Base-by-base conservation (phyloP, 225 moss, liverwort and hornwort species). In the Physcomitrellopsis africana region DNA sequence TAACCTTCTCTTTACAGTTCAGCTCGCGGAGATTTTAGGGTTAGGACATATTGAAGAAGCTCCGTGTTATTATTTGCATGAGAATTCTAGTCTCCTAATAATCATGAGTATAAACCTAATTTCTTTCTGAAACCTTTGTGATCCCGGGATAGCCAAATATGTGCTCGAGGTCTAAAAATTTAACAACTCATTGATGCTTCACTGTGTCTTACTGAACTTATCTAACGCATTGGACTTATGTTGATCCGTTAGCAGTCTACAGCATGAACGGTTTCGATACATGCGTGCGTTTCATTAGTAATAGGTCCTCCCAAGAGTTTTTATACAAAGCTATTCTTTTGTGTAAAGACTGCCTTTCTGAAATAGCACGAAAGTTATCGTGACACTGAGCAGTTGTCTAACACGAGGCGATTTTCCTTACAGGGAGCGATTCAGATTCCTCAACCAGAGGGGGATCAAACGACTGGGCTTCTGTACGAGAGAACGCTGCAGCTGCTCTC, bases 401-500 rank as follows among this genome's bases (percentile, higher is more conserved):
- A 75, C 67, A 2, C 17, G 11, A 26, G 16, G 68, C 4, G 52
- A 17, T 37, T 45, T 71, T 15, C 10, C 67, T 1, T 20, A 67
- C 72, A 81, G 77, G 71, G 42, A 71, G 78, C 16, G 68, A 63
- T 71, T 71, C 78, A 23, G 68, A 72, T 23, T 73, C 82, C 5
- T 64, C 73, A 9, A 65, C 63, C 65, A 73, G 77, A 81, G 74
- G 86, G 76, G 73, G 76, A 60, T 71, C 70, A 48, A 51, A 81
- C 12, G 83, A 93, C 26, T 89, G 91, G 96, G 77, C 71, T 17
- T 84, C 93, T 45, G 92, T 94, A 15, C 84, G 85, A 70, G 97
- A 99, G 77, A 87, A 99, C 72, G 90, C 94, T 12, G 93, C 90
- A 55, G 94, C 97, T 51, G 82, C 93, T 5, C 90, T 99, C 7